Base-by-base conservation (phyloP, 306 rosid species). In the Cucurbita pepo region DNA sequence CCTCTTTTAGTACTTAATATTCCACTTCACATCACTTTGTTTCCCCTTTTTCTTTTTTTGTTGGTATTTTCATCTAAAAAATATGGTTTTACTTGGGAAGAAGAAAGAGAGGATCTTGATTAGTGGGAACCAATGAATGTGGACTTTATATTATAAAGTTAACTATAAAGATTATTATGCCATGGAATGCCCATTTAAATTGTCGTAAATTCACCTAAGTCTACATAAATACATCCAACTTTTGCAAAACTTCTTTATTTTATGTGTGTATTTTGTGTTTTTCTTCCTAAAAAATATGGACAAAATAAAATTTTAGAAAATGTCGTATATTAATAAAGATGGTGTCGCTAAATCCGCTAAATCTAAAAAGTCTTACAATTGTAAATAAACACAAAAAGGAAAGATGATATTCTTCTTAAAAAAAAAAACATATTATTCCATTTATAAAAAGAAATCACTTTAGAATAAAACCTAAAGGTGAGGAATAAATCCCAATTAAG, bases 51-150 rank as follows among this genome's bases (percentile, higher is more conserved):
- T 21, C 1, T 1, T 21, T 19, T 21, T 41, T 66, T 41, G 43
- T 66, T 43, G 52, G 72, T 66, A 66, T 45, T 59, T 19, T 19
- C 45, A 58, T 64, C 52, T 38, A 3, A 62, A 62, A 6, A 62
- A 37, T 22, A 62, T 62, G 47, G 13, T 62, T 62, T n/a, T 16
- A 8, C 25, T 62, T 40, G 30, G 3, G 16, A 15, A 63, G 70
- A 40, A 63, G 51, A 65, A 65, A 65, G 36, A 18, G 54, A 5
- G 41, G 56, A 66, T 45, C 47, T 45, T 66, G 72, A 66, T 66
- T 66, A 66, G 72, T 66, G 72, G 56, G 72, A 21, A 66, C 45
- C 38, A 44, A 12, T 21, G 56, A 66, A 66, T 45, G 72, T 66
- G 21, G 40, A 66, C 41, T 66, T 45, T 13, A 66, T 45, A 41